A percentile compares a stretch with the other conserved stretches of the same genome.
Evolutionary conservation across 2,329 filamentous ascomycete species (phyloP).

Genomic region (Parascedosporium putredinis): DNA sequence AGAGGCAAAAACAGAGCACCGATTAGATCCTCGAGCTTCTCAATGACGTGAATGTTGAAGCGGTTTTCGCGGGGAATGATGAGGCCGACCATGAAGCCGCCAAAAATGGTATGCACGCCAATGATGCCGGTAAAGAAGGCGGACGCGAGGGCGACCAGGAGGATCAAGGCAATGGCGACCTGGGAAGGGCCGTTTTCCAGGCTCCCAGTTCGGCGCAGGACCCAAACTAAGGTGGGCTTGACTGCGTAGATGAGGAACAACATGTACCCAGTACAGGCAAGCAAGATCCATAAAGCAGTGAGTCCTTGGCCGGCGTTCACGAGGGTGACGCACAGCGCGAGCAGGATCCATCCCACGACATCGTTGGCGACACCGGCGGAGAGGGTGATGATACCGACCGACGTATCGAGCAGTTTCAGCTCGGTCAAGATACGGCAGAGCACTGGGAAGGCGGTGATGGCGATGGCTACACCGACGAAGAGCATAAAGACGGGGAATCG

Average conservation of each 20-base stretch:
- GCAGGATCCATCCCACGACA: slow-evolving; percentile 67
- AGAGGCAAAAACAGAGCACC: slow-evolving; percentile 75
- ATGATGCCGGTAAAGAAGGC: slow-evolving; percentile 85
- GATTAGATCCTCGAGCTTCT: slow-evolving; percentile 90
- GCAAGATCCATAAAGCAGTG: slow-evolving; percentile 73
- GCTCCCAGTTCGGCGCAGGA: slow-evolving; percentile 63
- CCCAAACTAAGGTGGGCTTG: slow-evolving; percentile 63
- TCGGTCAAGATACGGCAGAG: slow-evolving; percentile 89
- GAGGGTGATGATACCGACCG: slow-evolving; percentile 78
- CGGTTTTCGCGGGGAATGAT: slow-evolving; percentile 86
- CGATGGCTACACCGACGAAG: slow-evolving; percentile 87
- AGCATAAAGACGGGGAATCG: slow-evolving; percentile 45
- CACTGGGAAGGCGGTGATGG: slow-evolving; percentile 86
- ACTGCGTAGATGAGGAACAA: slow-evolving; percentile 65
- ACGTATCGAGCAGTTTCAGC: slow-evolving; percentile 71
- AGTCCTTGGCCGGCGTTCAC: slow-evolving; percentile 80
- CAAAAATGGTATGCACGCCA: slow-evolving; percentile 89
- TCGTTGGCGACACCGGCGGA: slow-evolving; percentile 91
- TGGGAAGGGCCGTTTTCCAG: slow-evolving; percentile 84
- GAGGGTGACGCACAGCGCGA: slow-evolving; percentile 85
- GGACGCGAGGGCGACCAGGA: slow-evolving; percentile 67
- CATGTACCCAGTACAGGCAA: slow-evolving; percentile 64
- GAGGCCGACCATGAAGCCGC: slow-evolving; percentile 78
- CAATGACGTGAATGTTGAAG: slow-evolving; percentile 81
- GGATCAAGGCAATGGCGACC: slow-evolving; percentile 68